These are phyloP conservation scores for Phalaenopsis aphrodite DNA, from an alignment of 106 monocot genomes.

Conservation along the genomic window DNA sequence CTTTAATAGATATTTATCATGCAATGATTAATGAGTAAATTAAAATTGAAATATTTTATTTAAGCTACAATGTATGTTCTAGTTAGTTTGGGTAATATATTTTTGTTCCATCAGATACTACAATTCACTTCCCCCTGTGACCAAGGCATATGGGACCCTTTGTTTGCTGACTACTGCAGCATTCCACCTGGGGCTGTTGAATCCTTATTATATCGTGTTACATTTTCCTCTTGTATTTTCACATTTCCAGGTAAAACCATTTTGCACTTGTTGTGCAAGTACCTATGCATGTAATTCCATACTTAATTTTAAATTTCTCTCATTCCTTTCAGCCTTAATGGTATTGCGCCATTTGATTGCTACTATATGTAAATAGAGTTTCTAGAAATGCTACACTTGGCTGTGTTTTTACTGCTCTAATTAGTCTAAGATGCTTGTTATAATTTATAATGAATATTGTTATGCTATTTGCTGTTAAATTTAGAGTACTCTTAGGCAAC, in stretches of 20 bases:
- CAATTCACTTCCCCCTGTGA: constrained; percentile 89
- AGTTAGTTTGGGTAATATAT: background rate
- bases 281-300: background rate
- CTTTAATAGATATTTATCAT: too few species aligned
- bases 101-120: constrained; percentile 53
- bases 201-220: constrained; percentile 21
- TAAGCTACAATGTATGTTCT: background rate
- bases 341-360: background rate
- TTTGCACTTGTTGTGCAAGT: background rate
- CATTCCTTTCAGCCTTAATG: background rate
- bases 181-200: constrained; percentile 34
- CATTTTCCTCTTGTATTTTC: constrained; percentile 21
- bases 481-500: background rate
- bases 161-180: constrained; percentile 60
- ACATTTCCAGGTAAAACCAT: constrained; percentile 5
- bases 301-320: background rate
- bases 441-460: background rate
- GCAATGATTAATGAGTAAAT: too few species aligned
- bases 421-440: background rate
- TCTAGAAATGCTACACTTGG: background rate
- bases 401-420: background rate
- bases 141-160: constrained; percentile 72
- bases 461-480: background rate
- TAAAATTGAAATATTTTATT: too few species aligned
- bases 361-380: background rate